phyloP scores from a whole-genome alignment of 805 yeast species.

The Hanseniaspora lindneri region DNA sequence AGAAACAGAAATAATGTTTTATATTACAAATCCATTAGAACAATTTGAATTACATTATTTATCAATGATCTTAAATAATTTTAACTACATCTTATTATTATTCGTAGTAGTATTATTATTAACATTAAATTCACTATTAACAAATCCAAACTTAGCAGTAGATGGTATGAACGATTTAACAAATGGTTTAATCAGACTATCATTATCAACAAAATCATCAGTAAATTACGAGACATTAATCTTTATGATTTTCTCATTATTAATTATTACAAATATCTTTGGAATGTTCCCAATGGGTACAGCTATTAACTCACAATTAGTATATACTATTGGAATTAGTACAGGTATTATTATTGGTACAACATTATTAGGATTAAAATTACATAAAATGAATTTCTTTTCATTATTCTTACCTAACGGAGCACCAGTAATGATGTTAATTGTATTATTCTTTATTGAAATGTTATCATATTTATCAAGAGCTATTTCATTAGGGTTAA shows the following conservation, averaged over 20 bases:
- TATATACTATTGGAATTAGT: constrained; percentile 20
- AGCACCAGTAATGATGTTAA: constrained; percentile 22
- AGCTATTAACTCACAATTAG: constrained; percentile 22
- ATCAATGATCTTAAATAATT: constrained; percentile 6
- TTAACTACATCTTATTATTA: constrained; percentile 10
- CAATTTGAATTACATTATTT: constrained; percentile 12
- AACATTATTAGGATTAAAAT: constrained; percentile 19
- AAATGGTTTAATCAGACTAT: constrained; percentile 20
- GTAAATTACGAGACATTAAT: constrained; percentile 21
- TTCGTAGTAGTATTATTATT: neutral
- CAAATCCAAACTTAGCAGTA: neutral
- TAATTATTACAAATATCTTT: constrained; percentile 21
- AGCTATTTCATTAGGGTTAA: constrained; percentile 23
- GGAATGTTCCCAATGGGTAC: constrained; percentile 23
- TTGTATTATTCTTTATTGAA: constrained; percentile 24
- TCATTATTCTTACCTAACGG: constrained; percentile 24
- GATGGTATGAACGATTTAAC: constrained; percentile 21
- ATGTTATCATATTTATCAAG: constrained; percentile 23
- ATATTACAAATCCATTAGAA: constrained; percentile 9
- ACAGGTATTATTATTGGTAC: constrained; percentile 20
- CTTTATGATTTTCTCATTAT: constrained; percentile 21
- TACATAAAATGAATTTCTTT: constrained; percentile 21
- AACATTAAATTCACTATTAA: constrained; percentile 1
- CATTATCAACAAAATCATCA: constrained; percentile 20
- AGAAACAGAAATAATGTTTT: neutral